Evolutionary conservation across 306 rosid genomes (phyloP).

Genomic region (Ormosia semicastrata): DNA sequence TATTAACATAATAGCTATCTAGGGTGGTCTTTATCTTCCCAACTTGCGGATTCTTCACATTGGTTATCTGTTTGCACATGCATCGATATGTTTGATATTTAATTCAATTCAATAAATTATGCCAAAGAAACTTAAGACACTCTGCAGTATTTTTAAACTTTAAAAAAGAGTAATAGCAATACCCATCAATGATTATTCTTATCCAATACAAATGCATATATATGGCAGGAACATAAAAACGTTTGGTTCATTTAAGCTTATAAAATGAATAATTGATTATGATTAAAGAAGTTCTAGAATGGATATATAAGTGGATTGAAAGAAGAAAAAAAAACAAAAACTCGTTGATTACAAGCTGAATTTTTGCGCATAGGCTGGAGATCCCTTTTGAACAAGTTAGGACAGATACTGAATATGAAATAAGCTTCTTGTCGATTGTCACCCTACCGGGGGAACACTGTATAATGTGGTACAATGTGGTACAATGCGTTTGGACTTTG

Average conservation of each 20-base stretch:
- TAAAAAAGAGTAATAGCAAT: background rate
- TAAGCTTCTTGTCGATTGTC: background rate
- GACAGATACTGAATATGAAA: background rate
- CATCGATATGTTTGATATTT: background rate
- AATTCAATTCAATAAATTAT: background rate
- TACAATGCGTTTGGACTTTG: background rate
- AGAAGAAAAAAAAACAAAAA: background rate
- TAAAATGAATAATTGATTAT: background rate
- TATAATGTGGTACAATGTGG: conserved; percentile 6
- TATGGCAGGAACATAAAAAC: background rate
- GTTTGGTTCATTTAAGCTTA: background rate
- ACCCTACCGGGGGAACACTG: conserved; percentile 2
- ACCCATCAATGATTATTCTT: background rate
- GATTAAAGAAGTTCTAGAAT: background rate
- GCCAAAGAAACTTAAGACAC: background rate
- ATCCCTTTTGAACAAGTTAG: background rate
- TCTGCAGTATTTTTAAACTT: background rate
- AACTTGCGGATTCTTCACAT: conserved; percentile 9
- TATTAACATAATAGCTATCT: conserved; percentile 18
- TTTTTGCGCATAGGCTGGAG: background rate
- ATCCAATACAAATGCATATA: background rate
- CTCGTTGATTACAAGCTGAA: background rate
- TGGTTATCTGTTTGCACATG: conserved; percentile 11
- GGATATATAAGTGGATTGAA: background rate
- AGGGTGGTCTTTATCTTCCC: conserved; percentile 34